Evolutionary conservation across 2,329 filamentous ascomycete species (phyloP), one percentile per base, ranked within the genome.

Genomic region (Aurifilum marmelostoma): DNA sequence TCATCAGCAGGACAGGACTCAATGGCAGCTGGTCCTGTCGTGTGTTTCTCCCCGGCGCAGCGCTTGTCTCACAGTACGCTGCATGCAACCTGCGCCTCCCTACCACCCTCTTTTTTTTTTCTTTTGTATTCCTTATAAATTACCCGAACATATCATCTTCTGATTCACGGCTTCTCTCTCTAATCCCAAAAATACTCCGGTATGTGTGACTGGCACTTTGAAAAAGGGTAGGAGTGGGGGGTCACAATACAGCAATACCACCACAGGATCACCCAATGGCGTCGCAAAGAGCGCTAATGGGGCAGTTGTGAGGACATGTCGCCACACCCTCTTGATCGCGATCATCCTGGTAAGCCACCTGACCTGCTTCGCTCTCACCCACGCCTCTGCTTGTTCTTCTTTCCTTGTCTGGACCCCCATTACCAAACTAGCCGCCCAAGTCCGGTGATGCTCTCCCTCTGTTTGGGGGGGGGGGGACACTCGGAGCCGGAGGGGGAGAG

Each of bases 241-340:
- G 43, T 47, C n/a, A 8, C 43, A 47, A 21, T 47, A n/a, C 43
- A 47, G 27, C 2, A 14, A 34, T 34, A 34, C 34, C 8, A 34
- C 34, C 34, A 34, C 34, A 34, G 34, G 34, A 34, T 34, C 41
- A 61, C 47, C 69, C 69, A 71, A 71, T 71, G 52, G 41, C 62
- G 66, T 66, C 64, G 69, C 69, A 37, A 32, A 64, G 39, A 56
- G 69, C 69, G 67, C 67, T 69, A 71, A 68, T 16, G 58, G 54
- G 27, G 56, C 47, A 63, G 21, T 64, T 43, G 34, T n/a, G 60
- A 64, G 65, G 37, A 54, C 37, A 58, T 58, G 67, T 71, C 69
- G 67, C 69, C 67, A 70, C 66, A 67, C 69, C 65, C 67, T 59
- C 56, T 47, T n/a, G n/a, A 18, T 50, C 59, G 60, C 60, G 64